phyloP scores from a whole-genome alignment of 2,329 filamentous ascomycete genomes.

The Colletotrichum tabaci region DNA sequence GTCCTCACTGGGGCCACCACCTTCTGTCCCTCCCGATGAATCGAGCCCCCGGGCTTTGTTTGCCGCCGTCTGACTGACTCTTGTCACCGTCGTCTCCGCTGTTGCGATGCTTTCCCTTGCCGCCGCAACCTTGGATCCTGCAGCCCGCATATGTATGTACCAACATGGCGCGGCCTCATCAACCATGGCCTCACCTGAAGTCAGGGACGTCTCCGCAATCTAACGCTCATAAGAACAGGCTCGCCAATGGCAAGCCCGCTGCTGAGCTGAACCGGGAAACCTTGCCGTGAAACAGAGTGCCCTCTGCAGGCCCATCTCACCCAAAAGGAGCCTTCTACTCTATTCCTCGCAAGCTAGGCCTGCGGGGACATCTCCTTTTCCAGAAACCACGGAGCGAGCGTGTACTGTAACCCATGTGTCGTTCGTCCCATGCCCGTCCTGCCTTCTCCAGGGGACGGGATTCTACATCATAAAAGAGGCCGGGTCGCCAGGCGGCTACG shows the following conservation, averaged over 20 bases:
- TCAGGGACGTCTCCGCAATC: conserved; percentile 36
- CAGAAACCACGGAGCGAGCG: conserved; percentile 22
- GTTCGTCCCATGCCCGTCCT: conserved; percentile 15
- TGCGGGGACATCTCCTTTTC: conserved; percentile 24
- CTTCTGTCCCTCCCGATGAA: background rate
- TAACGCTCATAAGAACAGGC: conserved; percentile 14
- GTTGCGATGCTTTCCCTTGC: conserved; percentile 22
- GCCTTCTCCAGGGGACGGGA: background rate
- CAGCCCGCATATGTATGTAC: conserved; percentile 9
- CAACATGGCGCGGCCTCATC: conserved; percentile 30
- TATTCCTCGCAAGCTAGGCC: conserved; percentile 41
- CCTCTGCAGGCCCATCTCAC: conserved; percentile 17
- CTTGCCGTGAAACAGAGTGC: conserved; percentile 31
- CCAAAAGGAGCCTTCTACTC: conserved; percentile 31
- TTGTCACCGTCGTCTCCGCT: conserved; percentile 10
- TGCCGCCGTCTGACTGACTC: conserved; percentile 5
- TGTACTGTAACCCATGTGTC: conserved; percentile 10
- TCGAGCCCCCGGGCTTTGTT: conserved; percentile 16
- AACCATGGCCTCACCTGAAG: conserved; percentile 41
- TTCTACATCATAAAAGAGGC: conserved; percentile 32
- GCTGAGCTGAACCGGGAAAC: conserved; percentile 24
- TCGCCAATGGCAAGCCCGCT: conserved; percentile 2
- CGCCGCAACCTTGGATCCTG: conserved; percentile 19
- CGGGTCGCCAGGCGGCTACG: conserved; percentile 10
- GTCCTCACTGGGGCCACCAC: background rate